Evolutionary conservation across 2,329 filamentous ascomycete genomes (phyloP), one percentile per base, ranked within the genome.

Genomic region (Pyrenochaeta sp.): DNA sequence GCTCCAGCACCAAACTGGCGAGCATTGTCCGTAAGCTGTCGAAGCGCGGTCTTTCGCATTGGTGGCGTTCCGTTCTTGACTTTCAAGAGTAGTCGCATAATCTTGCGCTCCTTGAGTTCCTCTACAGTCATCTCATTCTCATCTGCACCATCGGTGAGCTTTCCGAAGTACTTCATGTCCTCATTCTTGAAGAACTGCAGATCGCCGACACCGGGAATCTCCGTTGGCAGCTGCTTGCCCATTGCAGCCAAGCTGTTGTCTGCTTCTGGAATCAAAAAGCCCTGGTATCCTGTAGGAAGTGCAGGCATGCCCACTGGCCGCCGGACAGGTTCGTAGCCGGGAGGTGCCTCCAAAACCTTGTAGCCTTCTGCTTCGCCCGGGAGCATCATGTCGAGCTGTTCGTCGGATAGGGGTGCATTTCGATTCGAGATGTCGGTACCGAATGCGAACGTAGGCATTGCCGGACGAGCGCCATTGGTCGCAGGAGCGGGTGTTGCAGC

Each of bases 41-140:
- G 91, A 71, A 99, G 86, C 25, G 95, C 95, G 36, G 95, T 99
- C 85, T 99, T 99, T 80, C 95, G 86, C 95, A 98, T 98, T 0
- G 95, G 94, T 27, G 95, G 95, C 40, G 95, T 98, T 72, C 95
- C 95, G 76, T 99, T 99, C 86, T 99, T 99, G 83, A 99, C 94
- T 81, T 99, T 99, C 55, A 99, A 85, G 45, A 99, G 83, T 54
- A 99, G 82, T 66, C 95, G 86, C 95, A 99, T 98, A 74, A 99
- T 99, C 81, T 99, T 99, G 61, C 95, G 87, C 80, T 99, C 94
- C 79, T 99, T 98, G 51, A 99, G 81, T 72, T 99, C 94, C 48
- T 99, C 95, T 9, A 99, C 93, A 22, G 90, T 93, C 80, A 99
- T 87, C 24, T 88, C 85, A 69, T 94, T 96, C 80, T 99, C 95